Evolutionary conservation across 257 asterid genomes (phyloP), one percentile per base, ranked within the genome.

Genomic region (Solanum infundibuliforme): DNA sequence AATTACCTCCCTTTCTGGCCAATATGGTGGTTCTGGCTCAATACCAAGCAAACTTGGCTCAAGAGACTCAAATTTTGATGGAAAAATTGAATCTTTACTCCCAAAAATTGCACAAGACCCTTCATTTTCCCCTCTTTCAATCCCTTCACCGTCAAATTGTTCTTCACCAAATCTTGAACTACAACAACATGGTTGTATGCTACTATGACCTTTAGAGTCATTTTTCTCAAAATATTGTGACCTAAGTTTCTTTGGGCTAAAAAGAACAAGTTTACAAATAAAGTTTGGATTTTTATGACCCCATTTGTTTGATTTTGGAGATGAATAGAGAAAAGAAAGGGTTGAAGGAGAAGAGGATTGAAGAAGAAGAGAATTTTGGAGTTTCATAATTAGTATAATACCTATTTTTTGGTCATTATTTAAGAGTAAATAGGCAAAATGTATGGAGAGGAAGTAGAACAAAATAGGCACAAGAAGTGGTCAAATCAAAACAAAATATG

Each of bases 41-140:
- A 96, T 93, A 76, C 98, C 98, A 16, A 94, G 95, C 94, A 92
- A 92, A 89, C 82, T 90, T 35, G 98, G 98, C 91, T 96, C 99
- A 93, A 94, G 88, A 88, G 93, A 93, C 86, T 94, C 98, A 55
- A 91, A 87, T 52, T 92, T 75, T 6, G 96, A 86, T 68, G 91
- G 85, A 92, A 89, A 83, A 87, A 90, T 90, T 23, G 92, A 92
- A 73, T 89, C 91, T 34, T 86, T 88, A 38, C 90, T 86, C 66
- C 46, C 92, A 83, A 92, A 84, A 79, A 84, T 81, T 25, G 92
- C 79, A 27, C 90, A 87, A 85, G 88, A 91, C 76, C 82, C 91
- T 21, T 72, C 88, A 48, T 90, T 87, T 86, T 43, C 13, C 58
- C 66, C 6, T 86, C 84, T 3, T 86, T 82, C 66, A 65, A 90